A percentile compares a stretch with the other conserved stretches of the same genome.
These are phyloP conservation scores for Pseudogymnoascus sp. DNA, from an alignment of 2,329 filamentous ascomycete species.

Conservation along the genomic window DNA sequence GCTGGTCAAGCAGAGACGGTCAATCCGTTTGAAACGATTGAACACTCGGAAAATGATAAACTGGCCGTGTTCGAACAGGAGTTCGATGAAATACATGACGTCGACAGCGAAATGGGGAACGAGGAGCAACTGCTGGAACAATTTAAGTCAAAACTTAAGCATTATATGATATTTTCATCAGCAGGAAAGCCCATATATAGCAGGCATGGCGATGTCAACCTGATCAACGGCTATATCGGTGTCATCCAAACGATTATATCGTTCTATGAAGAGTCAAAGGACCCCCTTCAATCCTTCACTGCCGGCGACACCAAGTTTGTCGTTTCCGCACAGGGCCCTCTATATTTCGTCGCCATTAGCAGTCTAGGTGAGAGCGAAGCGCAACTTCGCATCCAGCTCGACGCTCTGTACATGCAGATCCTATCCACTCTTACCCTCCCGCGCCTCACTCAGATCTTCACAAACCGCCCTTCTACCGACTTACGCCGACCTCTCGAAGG, in stretches of 20 bases:
- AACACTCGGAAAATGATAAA: constrained; percentile 39
- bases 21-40: constrained; percentile 53
- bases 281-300: constrained; percentile 74
- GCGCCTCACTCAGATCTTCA: constrained; percentile 78
- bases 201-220: constrained; percentile 78
- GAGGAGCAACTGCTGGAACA: constrained; percentile 50
- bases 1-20: constrained; percentile 53
- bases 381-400: constrained; percentile 79
- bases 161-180: constrained; percentile 92
- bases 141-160: constrained; percentile 92
- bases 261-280: constrained; percentile 77
- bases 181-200: constrained; percentile 98
- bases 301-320: constrained; percentile 85
- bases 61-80: constrained; percentile 66
- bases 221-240: constrained; percentile 91
- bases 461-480: constrained; percentile 86
- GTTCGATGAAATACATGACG: constrained; percentile 66
- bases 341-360: constrained; percentile 92
- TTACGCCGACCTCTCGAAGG: constrained; percentile 83
- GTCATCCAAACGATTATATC: constrained; percentile 97
- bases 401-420: constrained; percentile 97
- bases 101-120: constrained; percentile 44
- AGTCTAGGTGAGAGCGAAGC: constrained; percentile 84
- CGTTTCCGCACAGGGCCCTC: constrained; percentile 72
- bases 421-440: constrained; percentile 90